Base-by-base conservation (phyloP, 2,329 filamentous ascomycete genomes). In the Nigrospora osmanthi region DNA sequence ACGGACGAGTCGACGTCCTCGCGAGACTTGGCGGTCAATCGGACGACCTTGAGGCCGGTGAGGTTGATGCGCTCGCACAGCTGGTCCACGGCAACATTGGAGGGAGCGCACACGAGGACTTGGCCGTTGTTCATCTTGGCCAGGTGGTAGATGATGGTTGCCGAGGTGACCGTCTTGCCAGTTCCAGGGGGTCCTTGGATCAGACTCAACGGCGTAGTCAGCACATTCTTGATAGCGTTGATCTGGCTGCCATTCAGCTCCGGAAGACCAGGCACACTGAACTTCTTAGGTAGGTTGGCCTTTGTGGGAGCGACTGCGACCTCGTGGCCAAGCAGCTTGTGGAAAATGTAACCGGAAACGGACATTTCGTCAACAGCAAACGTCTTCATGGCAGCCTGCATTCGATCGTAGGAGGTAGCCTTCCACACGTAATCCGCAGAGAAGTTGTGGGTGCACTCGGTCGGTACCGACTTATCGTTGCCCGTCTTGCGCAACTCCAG, bases 341-440 rank as follows among this genome's bases (percentile, higher is more conserved):
- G 93, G 71, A 97, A 98, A 52, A 98, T 95, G 68, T 96, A 98
- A 34, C 93, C 93, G 17, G 93, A 97, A 37, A 98, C 91, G 59
- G 90, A 96, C 85, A 95, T 87, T 66, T 98, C 93, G 56, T 98
- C 91, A 38, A 97, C 83, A 6, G 93, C 93, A 62, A 98, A 98
- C 0, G 89, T 97, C 75, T 96, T 97, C 91, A 98, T 97, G 44
- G 93, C 94, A 53, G 90, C 81, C 65, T 98, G 93, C 93, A 98
- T 98, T 51, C 93, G 90, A 60, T 98, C 93, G 62, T 98, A 98
- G 0, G 91, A 97, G 0, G 94, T 98, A 13, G 94, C 93, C 64
- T 98, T 98, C 93, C 93, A 98, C 45, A 98, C 93, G 60, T 98
- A 98, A 64, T 98, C 93, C 53, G 91, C 93, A 14, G 89, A 95